Evolutionary conservation across 257 asterid genomes (phyloP), one percentile per base, ranked within the genome.

Genomic region (Striga asiatica): DNA sequence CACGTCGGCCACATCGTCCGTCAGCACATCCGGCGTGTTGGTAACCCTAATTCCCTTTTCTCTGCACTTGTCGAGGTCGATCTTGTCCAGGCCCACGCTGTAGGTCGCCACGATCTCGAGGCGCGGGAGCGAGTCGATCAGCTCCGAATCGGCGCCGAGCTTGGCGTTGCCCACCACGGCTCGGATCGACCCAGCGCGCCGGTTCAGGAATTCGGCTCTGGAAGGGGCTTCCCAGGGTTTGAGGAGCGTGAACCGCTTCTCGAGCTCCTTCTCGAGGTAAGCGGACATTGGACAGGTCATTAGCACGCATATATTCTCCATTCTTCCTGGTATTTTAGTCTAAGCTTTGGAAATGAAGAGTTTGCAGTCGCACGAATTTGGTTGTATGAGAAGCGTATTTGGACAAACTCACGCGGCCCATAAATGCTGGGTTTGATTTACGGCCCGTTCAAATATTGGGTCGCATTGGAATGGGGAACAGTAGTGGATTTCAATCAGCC

Each of bases 1-100:
- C 20, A 69, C 25, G 65, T 85, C 95, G 10, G 96, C 89, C 39
- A 88, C 95, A 64, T 81, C 93, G 24, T 69, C 85, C 0, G 97
- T 81, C 29, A 84, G 75, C 71, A 88, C 96, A 59, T 88, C 85
- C n/a, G 97, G 97, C 1, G 94, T 84, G 65, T 88, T 80, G 27
- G 91, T 76, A 41, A 88, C 93, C 66, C 67, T 73, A 76, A 88
- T 81, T 29, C 93, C 84, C 31, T 75, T 78, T 66, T 80, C 85
- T 65, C 38, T 68, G 25, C 96, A 88, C 66, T 76, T 79, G 0
- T 12, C 56, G 72, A 88, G 37, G 66, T 88, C 91, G 69, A 88
- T 81, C 35, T 75, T 88, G 51, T 88, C 96, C 37, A 78, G 68
- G 1, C 96, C 96, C 5, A 88, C 89, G 59, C 93, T 81, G 70